Percentiles rank a stretch among this genome's conserved stretches.
These are phyloP conservation scores for Galeopsis tetrahit DNA, from an alignment of 257 asterid species.

Conservation along the genomic window DNA sequence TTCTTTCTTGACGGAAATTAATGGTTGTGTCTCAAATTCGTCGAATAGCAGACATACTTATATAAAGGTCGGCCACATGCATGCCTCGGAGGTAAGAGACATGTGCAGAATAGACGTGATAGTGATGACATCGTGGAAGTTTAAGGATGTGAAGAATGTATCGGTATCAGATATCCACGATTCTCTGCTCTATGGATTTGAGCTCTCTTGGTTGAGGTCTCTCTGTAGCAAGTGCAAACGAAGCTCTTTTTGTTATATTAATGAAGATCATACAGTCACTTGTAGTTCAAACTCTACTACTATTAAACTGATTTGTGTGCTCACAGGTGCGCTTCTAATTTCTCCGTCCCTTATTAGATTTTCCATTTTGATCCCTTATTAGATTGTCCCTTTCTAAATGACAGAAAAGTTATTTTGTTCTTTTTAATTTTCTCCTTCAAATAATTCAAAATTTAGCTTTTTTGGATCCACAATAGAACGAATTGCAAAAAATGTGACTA, in stretches of 20 bases:
- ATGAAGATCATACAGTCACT: background rate
- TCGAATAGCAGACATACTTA: background rate
- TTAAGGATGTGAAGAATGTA: background rate
- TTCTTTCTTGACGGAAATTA: too few species aligned
- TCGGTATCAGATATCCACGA: constrained; percentile 35
- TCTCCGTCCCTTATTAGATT: too few species aligned
- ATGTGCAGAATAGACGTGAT: background rate
- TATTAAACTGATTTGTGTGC: background rate
- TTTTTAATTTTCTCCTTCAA: too few species aligned
- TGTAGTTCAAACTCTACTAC: background rate
- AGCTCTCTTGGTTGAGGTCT: constrained; percentile 38
- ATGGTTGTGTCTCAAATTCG: background rate
- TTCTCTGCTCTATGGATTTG: constrained; percentile 51
- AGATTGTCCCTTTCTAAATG: too few species aligned
- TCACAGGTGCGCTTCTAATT: background rate
- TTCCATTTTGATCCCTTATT: too few species aligned
- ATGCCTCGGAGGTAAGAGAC: background rate
- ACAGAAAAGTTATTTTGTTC: too few species aligned
- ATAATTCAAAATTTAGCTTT: too few species aligned
- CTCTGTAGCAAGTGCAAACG: background rate
- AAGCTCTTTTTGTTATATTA: background rate
- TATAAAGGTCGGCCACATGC: constrained; percentile 3
- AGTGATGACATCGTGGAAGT: background rate
- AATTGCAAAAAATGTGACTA: too few species aligned
- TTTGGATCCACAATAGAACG: too few species aligned